Evolutionary conservation across 805 yeast genomes (phyloP).

Genomic region (Komagataella kurtzmanii): DNA sequence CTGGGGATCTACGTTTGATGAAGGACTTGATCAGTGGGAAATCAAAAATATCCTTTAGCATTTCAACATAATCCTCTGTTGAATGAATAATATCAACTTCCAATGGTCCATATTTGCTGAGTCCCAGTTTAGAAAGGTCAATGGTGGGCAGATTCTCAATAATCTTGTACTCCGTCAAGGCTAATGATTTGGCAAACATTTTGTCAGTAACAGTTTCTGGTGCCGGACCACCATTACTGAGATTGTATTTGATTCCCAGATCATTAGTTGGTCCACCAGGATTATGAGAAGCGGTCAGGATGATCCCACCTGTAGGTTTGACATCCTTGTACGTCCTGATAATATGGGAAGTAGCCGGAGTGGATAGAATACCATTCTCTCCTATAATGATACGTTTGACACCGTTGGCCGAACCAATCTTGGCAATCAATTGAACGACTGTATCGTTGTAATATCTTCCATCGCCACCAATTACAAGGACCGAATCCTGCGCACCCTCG

Average conservation of each 20-base stretch:
- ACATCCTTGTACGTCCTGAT: constrained; percentile 49
- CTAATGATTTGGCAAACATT: constrained; percentile 59
- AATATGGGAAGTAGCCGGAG: constrained; percentile 94
- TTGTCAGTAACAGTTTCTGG: constrained; percentile 89
- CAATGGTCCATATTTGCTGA: constrained; percentile 36
- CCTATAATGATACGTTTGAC: constrained; percentile 79
- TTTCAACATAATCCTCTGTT: constrained; percentile 60
- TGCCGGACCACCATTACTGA: constrained; percentile 96
- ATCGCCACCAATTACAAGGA: constrained; percentile 91
- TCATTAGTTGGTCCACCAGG: constrained; percentile 95
- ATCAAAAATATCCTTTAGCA: constrained; percentile 80
- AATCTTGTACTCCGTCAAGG: constrained; percentile 46
- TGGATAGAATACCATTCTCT: constrained; percentile 75
- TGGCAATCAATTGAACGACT: constrained; percentile 69
- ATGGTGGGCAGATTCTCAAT: constrained; percentile 45
- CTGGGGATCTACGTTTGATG: constrained; percentile 33
- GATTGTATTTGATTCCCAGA: constrained; percentile 89
- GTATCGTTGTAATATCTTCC: constrained; percentile 84
- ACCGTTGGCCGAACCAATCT: constrained; percentile 85
- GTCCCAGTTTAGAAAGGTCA: constrained; percentile 50
- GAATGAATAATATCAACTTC: constrained; percentile 76
- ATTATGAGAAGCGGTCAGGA: constrained; percentile 91
- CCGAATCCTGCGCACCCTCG: constrained; percentile 65
- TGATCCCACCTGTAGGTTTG: constrained; percentile 84
- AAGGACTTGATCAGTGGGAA: constrained; percentile 68